phyloP scores from a whole-genome alignment of 192 early-diverging fungal species.

The Obelidium mucronatum region DNA sequence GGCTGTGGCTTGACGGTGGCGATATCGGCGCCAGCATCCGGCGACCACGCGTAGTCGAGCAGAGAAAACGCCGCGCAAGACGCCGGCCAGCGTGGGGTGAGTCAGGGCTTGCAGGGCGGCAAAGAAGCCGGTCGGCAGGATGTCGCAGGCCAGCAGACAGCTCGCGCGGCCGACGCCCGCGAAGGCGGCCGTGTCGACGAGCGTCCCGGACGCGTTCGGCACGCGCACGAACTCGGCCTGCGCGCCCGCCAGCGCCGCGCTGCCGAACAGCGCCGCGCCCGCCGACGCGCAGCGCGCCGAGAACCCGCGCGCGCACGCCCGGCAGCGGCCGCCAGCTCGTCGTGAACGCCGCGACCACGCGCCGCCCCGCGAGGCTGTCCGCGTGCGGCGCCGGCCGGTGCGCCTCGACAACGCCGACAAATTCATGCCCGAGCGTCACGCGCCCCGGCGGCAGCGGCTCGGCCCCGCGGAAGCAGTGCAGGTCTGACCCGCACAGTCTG shows the following conservation, averaged over 20 bases:
- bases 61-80: background rate
- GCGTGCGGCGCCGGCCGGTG: background rate
- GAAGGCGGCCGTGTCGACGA: no score
- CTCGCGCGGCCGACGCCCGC: constrained; percentile 46
- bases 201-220: constrained; percentile 55
- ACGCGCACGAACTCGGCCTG: constrained; percentile 65
- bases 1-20: no score
- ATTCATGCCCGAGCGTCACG: constrained; percentile 20
- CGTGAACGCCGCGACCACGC: constrained; percentile 20
- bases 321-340: constrained; percentile 7
- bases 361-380: background rate
- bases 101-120: constrained; percentile 58
- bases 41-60: background rate
- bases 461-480: constrained; percentile 16
- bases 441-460: constrained; percentile 7
- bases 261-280: no score
- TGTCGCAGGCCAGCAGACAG: constrained; percentile 59
- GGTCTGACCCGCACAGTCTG: constrained; percentile 23
- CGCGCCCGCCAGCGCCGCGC: constrained; percentile 47
- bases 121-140: constrained; percentile 61
- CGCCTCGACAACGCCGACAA: no score
- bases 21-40: no score
- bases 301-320: background rate
- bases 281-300: constrained; percentile 14
- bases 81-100: constrained; percentile 32